Percentiles rank a stretch among this genome's conserved stretches.
phyloP scores from a whole-genome alignment of 1,139 yeast genomes.

The Pichia terricola region DNA sequence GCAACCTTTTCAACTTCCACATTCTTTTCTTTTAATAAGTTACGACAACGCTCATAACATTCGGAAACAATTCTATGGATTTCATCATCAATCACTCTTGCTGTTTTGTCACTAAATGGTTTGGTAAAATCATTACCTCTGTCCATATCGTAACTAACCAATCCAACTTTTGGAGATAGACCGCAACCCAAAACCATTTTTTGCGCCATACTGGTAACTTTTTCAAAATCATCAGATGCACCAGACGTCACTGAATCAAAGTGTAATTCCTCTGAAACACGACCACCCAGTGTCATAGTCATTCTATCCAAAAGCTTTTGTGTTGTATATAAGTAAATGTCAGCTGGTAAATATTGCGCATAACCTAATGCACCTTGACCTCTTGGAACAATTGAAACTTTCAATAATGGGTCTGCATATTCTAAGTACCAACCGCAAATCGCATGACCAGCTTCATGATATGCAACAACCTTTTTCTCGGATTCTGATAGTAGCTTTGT shows the following conservation, averaged over 20 bases:
- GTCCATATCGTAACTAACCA: constrained; percentile 44
- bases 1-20: constrained; percentile 80
- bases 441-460: constrained; percentile 98
- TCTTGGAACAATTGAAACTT: constrained; percentile 93
- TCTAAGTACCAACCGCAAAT: constrained; percentile 93
- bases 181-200: constrained; percentile 90
- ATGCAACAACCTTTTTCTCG: constrained; percentile 85
- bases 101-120: constrained; percentile 87
- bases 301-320: constrained; percentile 79
- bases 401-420: constrained; percentile 84
- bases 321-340: constrained; percentile 70
- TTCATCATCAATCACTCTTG: constrained; percentile 70
- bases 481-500: constrained; percentile 72
- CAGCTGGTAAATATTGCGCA: constrained; percentile 95
- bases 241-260: constrained; percentile 89
- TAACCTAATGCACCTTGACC: constrained; percentile 97
- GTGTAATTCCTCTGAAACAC: constrained; percentile 90
- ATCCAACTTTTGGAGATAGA: constrained; percentile 80
- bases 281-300: constrained; percentile 96
- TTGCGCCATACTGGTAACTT: constrained; percentile 90
- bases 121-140: constrained; percentile 51
- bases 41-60: constrained; percentile 63
- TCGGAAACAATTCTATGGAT: constrained; percentile 72
- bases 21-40: constrained; percentile 58
- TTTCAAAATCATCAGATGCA: constrained; percentile 91